Percentiles rank a stretch among this genome's conserved stretches.
phyloP scores from a whole-genome alignment of 352 stramenopile genomes.

The Globisporangium canariense region DNA sequence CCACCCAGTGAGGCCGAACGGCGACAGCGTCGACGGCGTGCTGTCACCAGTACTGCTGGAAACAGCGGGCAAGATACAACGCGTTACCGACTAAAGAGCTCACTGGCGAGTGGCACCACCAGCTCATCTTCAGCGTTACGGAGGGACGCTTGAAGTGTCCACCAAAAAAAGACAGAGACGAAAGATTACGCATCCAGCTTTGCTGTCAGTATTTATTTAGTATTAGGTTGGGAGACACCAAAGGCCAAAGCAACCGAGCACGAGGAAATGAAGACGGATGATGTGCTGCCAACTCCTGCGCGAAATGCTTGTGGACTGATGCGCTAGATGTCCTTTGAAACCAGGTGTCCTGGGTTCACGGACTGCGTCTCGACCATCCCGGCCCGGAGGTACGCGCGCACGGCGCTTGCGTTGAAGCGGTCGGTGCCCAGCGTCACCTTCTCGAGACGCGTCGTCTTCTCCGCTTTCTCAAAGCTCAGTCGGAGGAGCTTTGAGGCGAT shows the following conservation, averaged over 20 bases:
- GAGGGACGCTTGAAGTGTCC: neutral
- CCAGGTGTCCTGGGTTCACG: neutral
- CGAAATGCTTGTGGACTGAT: neutral
- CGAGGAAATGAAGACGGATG: no score
- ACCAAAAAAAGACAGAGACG: neutral
- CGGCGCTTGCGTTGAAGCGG: slow-evolving; percentile 1
- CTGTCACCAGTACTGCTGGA: neutral
- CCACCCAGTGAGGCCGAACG: neutral
- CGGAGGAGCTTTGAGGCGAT: neutral
- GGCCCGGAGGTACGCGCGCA: slow-evolving; percentile 2
- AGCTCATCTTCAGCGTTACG: neutral
- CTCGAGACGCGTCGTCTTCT: neutral
- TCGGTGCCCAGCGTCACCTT: slow-evolving; percentile 4
- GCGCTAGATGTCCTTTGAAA: neutral
- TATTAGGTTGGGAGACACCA: neutral
- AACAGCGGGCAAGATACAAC: neutral
- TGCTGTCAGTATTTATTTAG: neutral
- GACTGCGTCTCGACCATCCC: slow-evolving; percentile 7
- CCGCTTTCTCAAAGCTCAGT: neutral
- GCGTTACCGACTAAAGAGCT: neutral
- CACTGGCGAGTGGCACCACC: neutral
- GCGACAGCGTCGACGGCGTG: neutral
- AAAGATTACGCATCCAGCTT: neutral
- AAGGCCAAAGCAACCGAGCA: no score
- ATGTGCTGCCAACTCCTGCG: no score